A percentile compares a stretch with the other conserved stretches of the same genome.
Conservation (phyloP, 129 eudicot genomes). For the Scalesia atractyloides region DNA sequence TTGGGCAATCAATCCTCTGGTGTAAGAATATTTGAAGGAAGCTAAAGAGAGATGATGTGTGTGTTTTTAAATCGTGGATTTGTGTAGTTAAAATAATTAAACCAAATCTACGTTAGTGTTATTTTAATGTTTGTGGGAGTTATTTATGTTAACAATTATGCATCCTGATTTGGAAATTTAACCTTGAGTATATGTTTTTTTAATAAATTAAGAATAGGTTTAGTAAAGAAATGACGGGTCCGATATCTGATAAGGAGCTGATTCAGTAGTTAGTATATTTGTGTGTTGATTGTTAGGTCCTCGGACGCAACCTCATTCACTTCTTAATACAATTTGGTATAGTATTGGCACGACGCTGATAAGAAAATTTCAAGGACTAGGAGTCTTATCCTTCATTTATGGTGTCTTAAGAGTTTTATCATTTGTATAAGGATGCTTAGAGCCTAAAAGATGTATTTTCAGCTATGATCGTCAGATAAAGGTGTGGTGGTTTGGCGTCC, state of each 20-base stretch:
- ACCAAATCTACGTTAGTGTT: neutral
- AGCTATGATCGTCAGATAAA: neutral
- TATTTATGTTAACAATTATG: neutral
- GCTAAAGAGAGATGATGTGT: neutral
- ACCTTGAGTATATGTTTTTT: neutral
- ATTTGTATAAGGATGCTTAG: neutral
- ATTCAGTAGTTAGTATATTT: too few species aligned
- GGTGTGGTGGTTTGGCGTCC: too few species aligned
- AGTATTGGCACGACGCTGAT: neutral
- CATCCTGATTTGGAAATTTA: neutral
- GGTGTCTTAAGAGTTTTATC: neutral
- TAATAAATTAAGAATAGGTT: neutral
- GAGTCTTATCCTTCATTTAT: neutral
- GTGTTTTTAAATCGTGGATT: neutral
- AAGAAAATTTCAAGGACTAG: neutral
- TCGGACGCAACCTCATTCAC: neutral
- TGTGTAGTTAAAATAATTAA: neutral
- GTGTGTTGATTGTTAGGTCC: too few species aligned
- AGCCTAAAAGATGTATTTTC: neutral
- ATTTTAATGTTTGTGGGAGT: neutral
- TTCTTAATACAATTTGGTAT: neutral
- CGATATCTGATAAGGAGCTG: too few species aligned
- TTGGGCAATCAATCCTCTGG: neutral
- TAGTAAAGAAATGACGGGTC: too few species aligned
- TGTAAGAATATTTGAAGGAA: conserved; percentile 2